Evolutionary conservation across 331 rosid genomes (phyloP).

Genomic region (Acacia concinna): DNA sequence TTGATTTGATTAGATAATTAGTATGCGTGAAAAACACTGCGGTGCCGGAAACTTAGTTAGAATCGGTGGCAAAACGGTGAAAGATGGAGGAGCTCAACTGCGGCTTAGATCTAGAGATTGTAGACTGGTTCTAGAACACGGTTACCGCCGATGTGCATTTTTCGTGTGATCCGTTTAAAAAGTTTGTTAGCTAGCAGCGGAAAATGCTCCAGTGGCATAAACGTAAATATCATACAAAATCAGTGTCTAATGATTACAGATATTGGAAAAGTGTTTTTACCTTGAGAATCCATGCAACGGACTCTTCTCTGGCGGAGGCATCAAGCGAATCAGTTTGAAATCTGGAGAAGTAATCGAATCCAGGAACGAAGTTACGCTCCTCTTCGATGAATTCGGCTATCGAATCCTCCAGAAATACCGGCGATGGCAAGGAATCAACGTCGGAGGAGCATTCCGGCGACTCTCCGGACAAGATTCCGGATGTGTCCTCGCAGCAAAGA

Average conservation of each 20-base stretch:
- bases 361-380: slow-evolving; percentile 82
- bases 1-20: neutral
- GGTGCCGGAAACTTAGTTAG: neutral
- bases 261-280: slow-evolving; percentile 27
- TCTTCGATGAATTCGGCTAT: slow-evolving; percentile 80
- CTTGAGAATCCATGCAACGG: slow-evolving; percentile 99
- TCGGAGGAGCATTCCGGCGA: slow-evolving; percentile 69
- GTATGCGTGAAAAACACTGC: neutral
- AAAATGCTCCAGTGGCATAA: slow-evolving; percentile 35
- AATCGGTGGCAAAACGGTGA: neutral
- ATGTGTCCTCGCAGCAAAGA: slow-evolving; percentile 73
- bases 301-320: slow-evolving; percentile 70
- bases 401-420: slow-evolving; percentile 50
- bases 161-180: neutral
- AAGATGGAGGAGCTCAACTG: neutral
- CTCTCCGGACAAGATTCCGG: slow-evolving; percentile 62
- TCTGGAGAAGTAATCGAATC: slow-evolving; percentile 64
- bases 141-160: slow-evolving; percentile 25
- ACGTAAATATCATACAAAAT: slow-evolving; percentile 39
- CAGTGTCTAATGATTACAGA: slow-evolving; percentile 12
- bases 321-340: slow-evolving; percentile 66
- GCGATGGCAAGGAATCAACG: slow-evolving; percentile 44
- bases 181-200: neutral
- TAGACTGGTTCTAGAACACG: slow-evolving; percentile 7
- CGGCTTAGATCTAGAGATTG: slow-evolving; percentile 33